These are phyloP conservation scores for Calonectria fujianensis DNA, from an alignment of 2,329 filamentous ascomycete species.

Conservation along the genomic window DNA sequence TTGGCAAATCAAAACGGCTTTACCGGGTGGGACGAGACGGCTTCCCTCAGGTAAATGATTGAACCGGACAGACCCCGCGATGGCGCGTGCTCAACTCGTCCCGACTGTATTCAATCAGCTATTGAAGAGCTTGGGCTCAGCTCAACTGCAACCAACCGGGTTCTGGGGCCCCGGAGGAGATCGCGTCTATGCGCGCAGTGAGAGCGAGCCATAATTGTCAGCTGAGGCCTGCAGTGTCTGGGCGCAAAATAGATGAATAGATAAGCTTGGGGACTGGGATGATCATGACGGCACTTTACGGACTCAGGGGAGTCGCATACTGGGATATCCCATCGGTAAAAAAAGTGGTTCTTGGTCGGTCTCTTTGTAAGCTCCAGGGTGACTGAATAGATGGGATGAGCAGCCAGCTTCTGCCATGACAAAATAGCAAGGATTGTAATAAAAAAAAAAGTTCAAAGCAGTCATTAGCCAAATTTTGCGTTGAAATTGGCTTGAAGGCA, in stretches of 20 bases:
- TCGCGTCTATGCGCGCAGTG: conserved; percentile 30
- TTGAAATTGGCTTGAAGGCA: background rate
- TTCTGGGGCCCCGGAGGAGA: conserved; percentile 25
- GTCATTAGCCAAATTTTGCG: background rate
- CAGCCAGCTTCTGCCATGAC: background rate
- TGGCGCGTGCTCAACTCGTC: conserved; percentile 28
- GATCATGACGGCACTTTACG: conserved; percentile 47
- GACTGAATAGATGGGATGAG: conserved; percentile 17
- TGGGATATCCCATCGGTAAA: conserved; percentile 37
- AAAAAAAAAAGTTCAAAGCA: background rate
- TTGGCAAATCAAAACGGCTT: background rate
- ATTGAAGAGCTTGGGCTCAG: conserved; percentile 16
- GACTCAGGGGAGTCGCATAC: conserved; percentile 28
- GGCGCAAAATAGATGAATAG: conserved; percentile 39
- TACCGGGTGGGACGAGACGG: conserved; percentile 9
- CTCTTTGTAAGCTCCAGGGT: conserved; percentile 29
- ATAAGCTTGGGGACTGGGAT: conserved; percentile 29
- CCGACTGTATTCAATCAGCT: conserved; percentile 16
- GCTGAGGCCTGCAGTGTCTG: conserved; percentile 36
- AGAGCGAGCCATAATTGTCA: conserved; percentile 31
- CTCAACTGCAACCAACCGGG: conserved; percentile 19
- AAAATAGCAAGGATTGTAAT: background rate
- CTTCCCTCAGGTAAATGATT: conserved; percentile 22
- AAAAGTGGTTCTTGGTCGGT: conserved; percentile 43
- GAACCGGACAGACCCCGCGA: conserved; percentile 25